phyloP scores from a whole-genome alignment of 768 basidiomycete species.

The Kwoniella sp. region DNA sequence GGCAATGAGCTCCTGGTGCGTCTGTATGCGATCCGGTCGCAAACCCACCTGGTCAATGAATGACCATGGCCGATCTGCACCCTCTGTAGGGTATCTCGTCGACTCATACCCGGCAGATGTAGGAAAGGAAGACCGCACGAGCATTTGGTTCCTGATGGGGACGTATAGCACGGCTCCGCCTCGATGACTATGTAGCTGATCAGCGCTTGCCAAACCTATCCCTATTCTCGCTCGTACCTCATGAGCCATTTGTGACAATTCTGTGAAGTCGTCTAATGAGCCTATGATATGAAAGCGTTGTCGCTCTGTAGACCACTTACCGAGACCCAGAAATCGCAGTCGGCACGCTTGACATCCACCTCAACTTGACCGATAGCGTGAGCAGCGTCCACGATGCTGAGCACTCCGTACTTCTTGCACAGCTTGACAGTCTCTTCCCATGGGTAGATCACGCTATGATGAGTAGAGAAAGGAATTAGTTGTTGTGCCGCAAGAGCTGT shows the following conservation, averaged over 20 bases:
- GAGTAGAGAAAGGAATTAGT: neutral
- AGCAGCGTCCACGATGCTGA: conserved; percentile 72
- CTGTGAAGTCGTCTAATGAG: conserved; percentile 44
- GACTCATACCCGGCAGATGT: conserved; percentile 43
- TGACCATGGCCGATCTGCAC: conserved; percentile 18
- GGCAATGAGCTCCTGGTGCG: neutral
- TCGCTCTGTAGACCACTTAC: conserved; percentile 51
- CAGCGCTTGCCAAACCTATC: too few relatives aligned
- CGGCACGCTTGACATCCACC: conserved; percentile 57
- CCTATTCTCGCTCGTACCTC: too few relatives aligned
- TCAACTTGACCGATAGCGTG: conserved; percentile 68
- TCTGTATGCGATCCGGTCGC: too few relatives aligned
- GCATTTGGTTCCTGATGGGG: conserved; percentile 53
- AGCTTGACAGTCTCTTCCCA: conserved; percentile 67
- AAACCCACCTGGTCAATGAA: conserved; percentile 33
- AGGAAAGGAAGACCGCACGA: conserved; percentile 38
- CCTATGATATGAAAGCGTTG: neutral
- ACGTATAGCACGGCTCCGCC: conserved; percentile 69
- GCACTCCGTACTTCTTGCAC: conserved; percentile 62
- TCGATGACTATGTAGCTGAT: conserved; percentile 57
- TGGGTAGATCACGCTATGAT: conserved; percentile 56
- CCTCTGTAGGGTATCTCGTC: conserved; percentile 27
- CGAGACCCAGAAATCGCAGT: conserved; percentile 75
- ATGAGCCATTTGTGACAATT: conserved; percentile 86
- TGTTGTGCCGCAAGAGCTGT: too few relatives aligned